Percentiles rank a stretch among this genome's conserved stretches.
phyloP scores from a whole-genome alignment of 495 filamentous ascomycete genomes.

The Penicillium macrosclerotiorum region DNA sequence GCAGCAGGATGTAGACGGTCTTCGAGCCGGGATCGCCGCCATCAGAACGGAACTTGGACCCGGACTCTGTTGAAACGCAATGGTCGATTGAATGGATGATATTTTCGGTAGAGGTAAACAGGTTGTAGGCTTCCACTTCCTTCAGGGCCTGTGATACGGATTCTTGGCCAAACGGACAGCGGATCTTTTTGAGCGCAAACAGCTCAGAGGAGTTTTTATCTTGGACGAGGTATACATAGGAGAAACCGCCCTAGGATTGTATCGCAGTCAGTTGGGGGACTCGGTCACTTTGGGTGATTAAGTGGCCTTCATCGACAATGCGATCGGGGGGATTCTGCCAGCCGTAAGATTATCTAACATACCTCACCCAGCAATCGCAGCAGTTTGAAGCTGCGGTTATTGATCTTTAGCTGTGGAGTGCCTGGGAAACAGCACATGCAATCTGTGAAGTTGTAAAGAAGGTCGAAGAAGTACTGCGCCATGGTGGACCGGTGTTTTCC shows the following conservation, averaged over 20 bases:
- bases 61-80: slow-evolving; percentile 60
- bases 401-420: slow-evolving; percentile 91
- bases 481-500: slow-evolving; percentile 50
- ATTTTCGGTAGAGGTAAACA: slow-evolving; percentile 76
- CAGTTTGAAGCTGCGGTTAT: slow-evolving; percentile 92
- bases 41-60: slow-evolving; percentile 57
- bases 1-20: slow-evolving; percentile 93
- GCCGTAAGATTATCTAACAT: too few relatives aligned
- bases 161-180: slow-evolving; percentile 95
- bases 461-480: slow-evolving; percentile 83
- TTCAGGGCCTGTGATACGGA: slow-evolving; percentile 91
- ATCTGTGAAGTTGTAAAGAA: slow-evolving; percentile 85
- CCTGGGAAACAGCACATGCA: slow-evolving; percentile 95
- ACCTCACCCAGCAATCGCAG: slow-evolving; percentile 88
- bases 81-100: slow-evolving; percentile 94
- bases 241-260: slow-evolving; percentile 76
- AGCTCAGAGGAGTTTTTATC: slow-evolving; percentile 76
- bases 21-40: slow-evolving; percentile 65
- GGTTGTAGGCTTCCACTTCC: slow-evolving; percentile 93
- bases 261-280: slow-evolving; percentile 8
- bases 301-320: background rate
- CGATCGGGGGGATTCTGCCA: too few relatives aligned
- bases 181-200: slow-evolving; percentile 96
- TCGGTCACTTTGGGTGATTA: slow-evolving; percentile 9
- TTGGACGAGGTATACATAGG: slow-evolving; percentile 97